These are phyloP conservation scores for Lactifluus echinatus DNA, from an alignment of 768 basidiomycete species.

Conservation along the genomic window DNA sequence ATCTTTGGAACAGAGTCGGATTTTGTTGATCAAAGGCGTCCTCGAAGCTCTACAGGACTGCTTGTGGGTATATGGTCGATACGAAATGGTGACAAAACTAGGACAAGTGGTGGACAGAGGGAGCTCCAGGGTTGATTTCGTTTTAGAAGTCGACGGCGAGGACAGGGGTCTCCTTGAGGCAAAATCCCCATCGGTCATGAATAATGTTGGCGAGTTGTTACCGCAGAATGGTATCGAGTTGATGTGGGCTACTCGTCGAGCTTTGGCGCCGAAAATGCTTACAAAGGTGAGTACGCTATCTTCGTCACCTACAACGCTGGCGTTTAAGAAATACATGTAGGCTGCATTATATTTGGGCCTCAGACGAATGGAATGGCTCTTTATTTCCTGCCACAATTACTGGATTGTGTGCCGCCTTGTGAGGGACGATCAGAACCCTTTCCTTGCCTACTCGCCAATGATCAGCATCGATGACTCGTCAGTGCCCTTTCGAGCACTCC, in stretches of 20 bases:
- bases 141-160: neutral
- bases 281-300: neutral
- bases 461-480: neutral
- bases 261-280: neutral
- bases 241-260: neutral
- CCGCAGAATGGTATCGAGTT: neutral
- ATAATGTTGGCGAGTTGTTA: neutral
- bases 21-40: neutral
- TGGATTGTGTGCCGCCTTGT: neutral
- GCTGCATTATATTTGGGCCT: neutral
- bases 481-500: neutral
- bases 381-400: neutral
- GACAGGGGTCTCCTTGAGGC: neutral
- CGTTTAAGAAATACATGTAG: neutral
- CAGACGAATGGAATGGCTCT: neutral
- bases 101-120: neutral
- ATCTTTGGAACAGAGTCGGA: neutral
- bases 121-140: neutral
- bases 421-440: neutral
- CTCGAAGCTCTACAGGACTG: neutral
- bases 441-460: neutral
- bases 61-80: neutral
- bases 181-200: neutral
- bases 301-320: too few relatives aligned
- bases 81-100: accelerated